Percentiles rank a stretch among this genome's conserved stretches.
Evolutionary conservation across 306 rosid genomes (phyloP).

Genomic region (Lagenaria siceraria): DNA sequence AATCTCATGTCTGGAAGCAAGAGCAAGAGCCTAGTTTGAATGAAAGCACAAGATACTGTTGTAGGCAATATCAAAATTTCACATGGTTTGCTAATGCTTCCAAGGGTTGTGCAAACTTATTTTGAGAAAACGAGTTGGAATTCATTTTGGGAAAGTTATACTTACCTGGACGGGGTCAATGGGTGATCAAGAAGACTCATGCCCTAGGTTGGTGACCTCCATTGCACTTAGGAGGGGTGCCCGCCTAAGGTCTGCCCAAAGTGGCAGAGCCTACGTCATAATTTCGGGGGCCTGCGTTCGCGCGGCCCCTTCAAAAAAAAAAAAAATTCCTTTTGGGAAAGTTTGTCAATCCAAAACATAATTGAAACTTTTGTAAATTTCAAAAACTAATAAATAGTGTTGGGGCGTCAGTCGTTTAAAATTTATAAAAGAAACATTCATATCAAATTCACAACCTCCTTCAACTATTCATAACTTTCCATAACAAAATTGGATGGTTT

Average conservation of each 20-base stretch:
- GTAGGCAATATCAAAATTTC: no score
- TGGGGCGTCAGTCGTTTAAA: no score
- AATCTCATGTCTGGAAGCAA: no score
- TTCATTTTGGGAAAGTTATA: slow-evolving; percentile 1
- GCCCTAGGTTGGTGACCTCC: slow-evolving; percentile 39
- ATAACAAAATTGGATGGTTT: not conserved
- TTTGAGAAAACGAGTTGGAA: no score
- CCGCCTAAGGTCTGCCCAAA: slow-evolving; percentile 27
- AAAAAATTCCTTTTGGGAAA: no score
- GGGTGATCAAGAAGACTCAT: slow-evolving; percentile 14
- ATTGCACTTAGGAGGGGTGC: slow-evolving; percentile 33
- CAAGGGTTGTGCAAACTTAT: no score
- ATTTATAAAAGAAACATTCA: not conserved
- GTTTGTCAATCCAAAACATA: no score
- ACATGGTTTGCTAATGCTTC: no score
- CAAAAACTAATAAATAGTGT: no score
- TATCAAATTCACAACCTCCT: not conserved
- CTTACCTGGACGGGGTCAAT: slow-evolving; percentile 42
- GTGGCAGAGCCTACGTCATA: slow-evolving; percentile 44
- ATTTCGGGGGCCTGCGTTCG: slow-evolving; percentile 79
- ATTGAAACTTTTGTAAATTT: no score
- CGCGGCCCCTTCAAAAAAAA: slow-evolving; percentile 49
- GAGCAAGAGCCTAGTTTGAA: no score
- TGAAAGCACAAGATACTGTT: no score
- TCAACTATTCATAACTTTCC: not conserved